Conservation (phyloP, 805 yeast species). For the Metschnikowia amazonensis region DNA sequence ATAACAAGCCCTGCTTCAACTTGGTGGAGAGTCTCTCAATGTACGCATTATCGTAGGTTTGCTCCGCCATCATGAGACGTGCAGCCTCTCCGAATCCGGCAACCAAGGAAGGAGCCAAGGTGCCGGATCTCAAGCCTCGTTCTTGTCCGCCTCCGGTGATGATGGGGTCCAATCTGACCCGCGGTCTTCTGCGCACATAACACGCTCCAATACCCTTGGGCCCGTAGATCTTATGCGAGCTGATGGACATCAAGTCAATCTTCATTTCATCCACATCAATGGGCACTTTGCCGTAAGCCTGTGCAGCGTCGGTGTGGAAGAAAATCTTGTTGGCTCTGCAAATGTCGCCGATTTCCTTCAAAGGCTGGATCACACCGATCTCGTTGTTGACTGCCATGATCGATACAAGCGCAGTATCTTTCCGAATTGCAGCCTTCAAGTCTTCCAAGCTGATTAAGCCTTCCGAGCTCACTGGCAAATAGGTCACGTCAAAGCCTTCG, state of each 20-base stretch:
- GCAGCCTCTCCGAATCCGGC: constrained; percentile 98
- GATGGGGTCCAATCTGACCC: constrained; percentile 93
- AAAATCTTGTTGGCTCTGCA: constrained; percentile 87
- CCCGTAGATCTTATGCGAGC: constrained; percentile 95
- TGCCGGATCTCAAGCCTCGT: constrained; percentile 95
- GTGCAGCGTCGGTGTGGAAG: constrained; percentile 97
- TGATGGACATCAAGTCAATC: constrained; percentile 87
- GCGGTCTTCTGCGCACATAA: constrained; percentile 93
- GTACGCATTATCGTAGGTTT: constrained; percentile 67
- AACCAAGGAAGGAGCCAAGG: constrained; percentile 93
- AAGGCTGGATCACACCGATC: constrained; percentile 95
- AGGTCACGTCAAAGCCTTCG: constrained; percentile 95
- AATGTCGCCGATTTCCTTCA: constrained; percentile 85
- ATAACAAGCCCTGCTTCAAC: constrained; percentile 65
- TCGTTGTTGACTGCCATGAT: constrained; percentile 98
- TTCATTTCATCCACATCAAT: constrained; percentile 91
- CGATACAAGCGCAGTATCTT: constrained; percentile 86
- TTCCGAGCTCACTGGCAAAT: constrained; percentile 74
- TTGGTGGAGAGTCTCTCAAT: constrained; percentile 68
- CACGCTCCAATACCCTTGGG: constrained; percentile 98
- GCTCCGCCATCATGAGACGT: constrained; percentile 70
- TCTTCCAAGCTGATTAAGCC: constrained; percentile 79
- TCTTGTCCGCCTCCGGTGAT: constrained; percentile 99
- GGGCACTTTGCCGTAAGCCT: constrained; percentile 92
- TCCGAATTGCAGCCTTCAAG: constrained; percentile 77